phyloP scores from a whole-genome alignment of 2,329 filamentous ascomycete species.

The Nemania sp. region DNA sequence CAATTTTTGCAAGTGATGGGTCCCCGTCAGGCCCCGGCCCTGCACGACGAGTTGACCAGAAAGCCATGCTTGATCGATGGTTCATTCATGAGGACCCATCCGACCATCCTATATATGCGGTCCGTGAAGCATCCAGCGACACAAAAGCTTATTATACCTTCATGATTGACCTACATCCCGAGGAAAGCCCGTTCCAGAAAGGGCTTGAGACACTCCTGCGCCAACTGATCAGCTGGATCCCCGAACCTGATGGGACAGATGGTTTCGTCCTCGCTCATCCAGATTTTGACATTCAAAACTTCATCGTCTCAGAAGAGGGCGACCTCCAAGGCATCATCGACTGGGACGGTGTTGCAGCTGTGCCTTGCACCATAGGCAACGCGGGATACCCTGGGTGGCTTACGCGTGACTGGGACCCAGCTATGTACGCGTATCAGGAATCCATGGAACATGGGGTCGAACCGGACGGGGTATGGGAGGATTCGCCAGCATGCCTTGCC shows the following conservation, averaged over 20 bases:
- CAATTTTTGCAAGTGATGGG: background rate
- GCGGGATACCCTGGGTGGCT: slow-evolving; percentile 24
- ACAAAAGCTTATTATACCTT: slow-evolving; percentile 13
- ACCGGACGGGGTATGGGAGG: slow-evolving; percentile 20
- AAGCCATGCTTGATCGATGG: slow-evolving; percentile 11
- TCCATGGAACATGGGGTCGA: slow-evolving; percentile 20
- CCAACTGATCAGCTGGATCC: slow-evolving; percentile 14
- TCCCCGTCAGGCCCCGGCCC: background rate
- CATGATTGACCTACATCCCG: slow-evolving; percentile 6
- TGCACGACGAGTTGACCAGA: slow-evolving; percentile 3
- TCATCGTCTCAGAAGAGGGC: slow-evolving; percentile 39
- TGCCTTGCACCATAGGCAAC: slow-evolving; percentile 36
- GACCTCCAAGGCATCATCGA: slow-evolving; percentile 39
- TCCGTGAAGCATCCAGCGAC: background rate
- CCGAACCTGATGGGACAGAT: slow-evolving; percentile 1
- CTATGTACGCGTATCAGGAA: slow-evolving; percentile 14
- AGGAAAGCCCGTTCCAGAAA: background rate
- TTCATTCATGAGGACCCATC: slow-evolving; percentile 4
- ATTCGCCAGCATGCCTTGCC: slow-evolving; percentile 13
- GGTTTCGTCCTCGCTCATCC: slow-evolving; percentile 34
- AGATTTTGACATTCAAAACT: slow-evolving; percentile 40
- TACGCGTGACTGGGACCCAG: slow-evolving; percentile 19
- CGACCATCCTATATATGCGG: slow-evolving; percentile 4
- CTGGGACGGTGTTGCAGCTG: slow-evolving; percentile 37
- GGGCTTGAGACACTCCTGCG: slow-evolving; percentile 1